Conservation (phyloP, 169 alveolate species). For the Cryptosporidium meleagridis region DNA sequence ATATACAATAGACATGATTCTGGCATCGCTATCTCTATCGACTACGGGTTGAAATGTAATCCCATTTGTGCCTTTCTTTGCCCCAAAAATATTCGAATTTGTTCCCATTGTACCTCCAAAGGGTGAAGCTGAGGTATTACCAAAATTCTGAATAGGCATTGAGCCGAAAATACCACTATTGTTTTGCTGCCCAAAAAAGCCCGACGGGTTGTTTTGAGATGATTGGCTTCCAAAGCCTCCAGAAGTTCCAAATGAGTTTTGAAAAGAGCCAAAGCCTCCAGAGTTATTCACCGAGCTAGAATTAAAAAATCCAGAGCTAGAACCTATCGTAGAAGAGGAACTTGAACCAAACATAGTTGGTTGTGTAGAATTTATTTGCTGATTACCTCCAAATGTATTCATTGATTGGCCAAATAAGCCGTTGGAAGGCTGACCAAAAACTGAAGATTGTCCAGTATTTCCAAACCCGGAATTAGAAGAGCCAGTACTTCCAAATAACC, state of each 20-base stretch:
- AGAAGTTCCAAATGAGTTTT: constrained; percentile 59
- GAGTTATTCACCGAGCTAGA: constrained; percentile 8
- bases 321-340: background rate
- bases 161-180: constrained; percentile 51
- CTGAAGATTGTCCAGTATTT: constrained; percentile 3
- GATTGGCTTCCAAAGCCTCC: constrained; percentile 60
- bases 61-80: constrained; percentile 57
- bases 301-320: constrained; percentile 56
- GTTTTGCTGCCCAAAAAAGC: constrained; percentile 53
- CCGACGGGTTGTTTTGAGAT: constrained; percentile 27
- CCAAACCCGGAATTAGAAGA: constrained; percentile 50
- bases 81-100: constrained; percentile 47
- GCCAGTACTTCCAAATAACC: constrained; percentile 32
- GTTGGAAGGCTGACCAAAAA: constrained; percentile 55
- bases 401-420: constrained; percentile 68
- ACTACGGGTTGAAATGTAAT: constrained; percentile 71
- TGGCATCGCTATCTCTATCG: constrained; percentile 72
- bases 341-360: constrained; percentile 50
- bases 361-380: constrained; percentile 33
- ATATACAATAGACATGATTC: constrained; percentile 64
- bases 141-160: constrained; percentile 23
- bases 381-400: constrained; percentile 56
- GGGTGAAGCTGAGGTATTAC: constrained; percentile 13
- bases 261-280: constrained; percentile 54
- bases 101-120: constrained; percentile 44